A percentile compares a stretch with the other conserved stretches of the same genome.
These are phyloP conservation scores for Pseudopediastrum boryanum DNA, from an alignment of 139 green algal genomes.

Conservation along the genomic window DNA sequence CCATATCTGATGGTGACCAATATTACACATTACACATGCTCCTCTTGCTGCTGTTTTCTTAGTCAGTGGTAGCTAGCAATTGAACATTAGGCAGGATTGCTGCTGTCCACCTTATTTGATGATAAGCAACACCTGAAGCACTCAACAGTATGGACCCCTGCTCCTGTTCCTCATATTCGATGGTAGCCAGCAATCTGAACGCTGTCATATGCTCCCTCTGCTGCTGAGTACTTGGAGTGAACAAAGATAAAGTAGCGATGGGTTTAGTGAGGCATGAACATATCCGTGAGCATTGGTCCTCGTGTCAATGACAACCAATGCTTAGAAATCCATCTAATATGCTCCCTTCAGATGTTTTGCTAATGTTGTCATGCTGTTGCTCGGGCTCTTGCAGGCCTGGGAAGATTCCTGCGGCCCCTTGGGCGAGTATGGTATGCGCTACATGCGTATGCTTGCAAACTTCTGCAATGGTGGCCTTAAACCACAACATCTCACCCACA, in stretches of 20 bases:
- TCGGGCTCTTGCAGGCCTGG: constrained; percentile 53
- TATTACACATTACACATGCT: not conserved
- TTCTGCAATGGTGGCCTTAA: constrained; percentile 81
- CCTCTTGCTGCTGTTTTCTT: not conserved
- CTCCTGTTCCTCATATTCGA: too few relatives aligned
- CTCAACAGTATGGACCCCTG: not conserved
- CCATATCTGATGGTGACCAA: too few relatives aligned
- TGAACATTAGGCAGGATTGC: not conserved
- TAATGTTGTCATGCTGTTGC: not conserved
- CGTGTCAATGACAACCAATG: not conserved
- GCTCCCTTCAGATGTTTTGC: not conserved
- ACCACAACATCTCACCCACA: constrained; percentile 36
- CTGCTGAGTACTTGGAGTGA: too few relatives aligned
- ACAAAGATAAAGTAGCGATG: not conserved
- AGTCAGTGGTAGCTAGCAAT: not conserved
- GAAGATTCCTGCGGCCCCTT: constrained; percentile 60
- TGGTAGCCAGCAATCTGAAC: too few relatives aligned
- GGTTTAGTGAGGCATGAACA: not conserved
- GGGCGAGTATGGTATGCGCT: constrained; percentile 86
- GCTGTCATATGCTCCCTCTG: too few relatives aligned
- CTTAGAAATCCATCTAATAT: not conserved
- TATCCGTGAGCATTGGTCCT: not conserved
- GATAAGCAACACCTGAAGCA: constrained; percentile 4
- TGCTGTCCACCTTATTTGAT: not conserved
- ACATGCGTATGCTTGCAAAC: constrained; percentile 83